A percentile compares a stretch with the other conserved stretches of the same genome.
Evolutionary conservation across 169 alveolate genomes (phyloP).

Genomic region (Plasmodium vinckei): DNA sequence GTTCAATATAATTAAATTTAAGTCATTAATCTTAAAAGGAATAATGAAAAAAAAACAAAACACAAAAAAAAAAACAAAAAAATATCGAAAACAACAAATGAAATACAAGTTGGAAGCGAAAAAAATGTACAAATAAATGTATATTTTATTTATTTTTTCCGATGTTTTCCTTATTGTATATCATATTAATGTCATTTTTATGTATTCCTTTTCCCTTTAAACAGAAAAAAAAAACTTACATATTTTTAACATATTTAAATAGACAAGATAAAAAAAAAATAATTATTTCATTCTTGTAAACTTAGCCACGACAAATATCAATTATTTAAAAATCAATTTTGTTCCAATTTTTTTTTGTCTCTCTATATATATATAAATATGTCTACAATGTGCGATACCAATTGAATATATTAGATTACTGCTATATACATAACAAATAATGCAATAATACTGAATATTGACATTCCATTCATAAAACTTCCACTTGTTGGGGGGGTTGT

Average conservation of each 20-base stretch:
- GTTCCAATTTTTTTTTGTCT: too few species aligned
- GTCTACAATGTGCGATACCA: background rate
- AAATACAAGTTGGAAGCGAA: background rate
- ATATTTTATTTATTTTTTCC: too few species aligned
- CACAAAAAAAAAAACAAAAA: background rate
- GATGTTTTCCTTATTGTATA: too few species aligned
- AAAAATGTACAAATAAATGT: background rate
- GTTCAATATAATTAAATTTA: background rate
- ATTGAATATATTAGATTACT: background rate
- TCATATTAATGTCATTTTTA: too few species aligned
- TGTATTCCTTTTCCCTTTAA: too few species aligned
- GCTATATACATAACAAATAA: background rate
- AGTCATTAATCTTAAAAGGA: background rate
- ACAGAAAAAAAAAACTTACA: too few species aligned
- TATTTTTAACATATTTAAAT: too few species aligned
- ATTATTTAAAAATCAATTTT: too few species aligned
- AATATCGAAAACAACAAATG: background rate
- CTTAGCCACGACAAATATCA: too few species aligned
- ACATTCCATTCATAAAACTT: constrained; percentile 14
- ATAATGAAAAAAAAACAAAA: background rate
- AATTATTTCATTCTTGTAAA: too few species aligned
- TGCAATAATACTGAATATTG: constrained; percentile 12
- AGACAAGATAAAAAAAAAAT: too few species aligned
- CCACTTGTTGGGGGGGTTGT: constrained; percentile 5
- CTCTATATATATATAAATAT: too few species aligned